A percentile compares a stretch with the other conserved stretches of the same genome.
Conservation (phyloP, 306 rosid species). For the Cucumis cinereus region DNA sequence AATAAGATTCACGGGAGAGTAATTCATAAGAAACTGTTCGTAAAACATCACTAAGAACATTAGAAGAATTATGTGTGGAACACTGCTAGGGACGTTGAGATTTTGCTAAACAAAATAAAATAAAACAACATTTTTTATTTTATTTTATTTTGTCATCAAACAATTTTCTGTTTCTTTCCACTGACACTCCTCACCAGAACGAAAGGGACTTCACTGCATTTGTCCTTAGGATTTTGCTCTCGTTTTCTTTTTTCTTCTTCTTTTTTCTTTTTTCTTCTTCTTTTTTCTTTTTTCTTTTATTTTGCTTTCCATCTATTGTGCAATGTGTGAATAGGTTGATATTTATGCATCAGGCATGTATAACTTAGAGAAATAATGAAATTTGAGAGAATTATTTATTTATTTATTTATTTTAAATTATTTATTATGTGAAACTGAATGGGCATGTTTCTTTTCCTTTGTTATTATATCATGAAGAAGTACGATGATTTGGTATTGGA, state of each 20-base stretch:
- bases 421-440: not conserved
- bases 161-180: not conserved
- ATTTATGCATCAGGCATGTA: not conserved
- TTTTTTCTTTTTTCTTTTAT: too few species aligned
- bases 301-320: not conserved
- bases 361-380: not conserved
- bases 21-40: not conserved
- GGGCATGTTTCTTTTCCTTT: not conserved
- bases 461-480: not conserved
- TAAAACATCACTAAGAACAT: not conserved
- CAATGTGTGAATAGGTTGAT: not conserved
- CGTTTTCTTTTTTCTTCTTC: too few species aligned
- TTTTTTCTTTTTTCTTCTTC: too few species aligned
- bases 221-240: not conserved
- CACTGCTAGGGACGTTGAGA: not conserved
- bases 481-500: not conserved
- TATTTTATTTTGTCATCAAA: not conserved
- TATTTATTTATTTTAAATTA: not conserved
- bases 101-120: not conserved
- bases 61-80: not conserved
- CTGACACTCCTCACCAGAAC: not conserved
- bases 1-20: not conserved
- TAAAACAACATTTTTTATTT: not conserved
- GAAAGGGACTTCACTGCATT: not conserved
- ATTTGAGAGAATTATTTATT: not conserved